These are phyloP conservation scores for Sclerotinia sclerotiorum DNA, from an alignment of 2,329 filamentous ascomycete genomes.

Conservation along the genomic window DNA sequence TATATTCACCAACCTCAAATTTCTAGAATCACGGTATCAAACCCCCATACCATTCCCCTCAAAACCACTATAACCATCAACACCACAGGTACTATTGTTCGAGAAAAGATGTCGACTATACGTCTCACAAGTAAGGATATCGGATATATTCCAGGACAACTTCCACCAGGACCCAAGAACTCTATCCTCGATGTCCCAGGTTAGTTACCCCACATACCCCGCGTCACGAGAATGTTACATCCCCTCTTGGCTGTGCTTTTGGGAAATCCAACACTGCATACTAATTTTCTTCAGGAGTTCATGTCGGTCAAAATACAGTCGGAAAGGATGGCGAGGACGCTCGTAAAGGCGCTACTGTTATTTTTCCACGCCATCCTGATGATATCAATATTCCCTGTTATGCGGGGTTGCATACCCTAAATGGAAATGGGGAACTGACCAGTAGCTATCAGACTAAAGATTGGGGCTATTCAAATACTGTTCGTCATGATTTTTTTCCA, in stretches of 20 bases:
- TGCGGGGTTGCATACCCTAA: slow-evolving; percentile 37
- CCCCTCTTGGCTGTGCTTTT: background rate
- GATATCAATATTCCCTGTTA: slow-evolving; percentile 38
- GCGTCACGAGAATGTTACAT: background rate
- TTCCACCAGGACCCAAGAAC: slow-evolving; percentile 36
- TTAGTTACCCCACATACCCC: background rate
- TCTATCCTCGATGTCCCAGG: slow-evolving; percentile 39
- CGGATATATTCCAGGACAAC: slow-evolving; percentile 36
- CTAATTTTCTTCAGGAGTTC: slow-evolving; percentile 29
- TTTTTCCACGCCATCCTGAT: slow-evolving; percentile 36
- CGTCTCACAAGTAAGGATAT: slow-evolving; percentile 26
- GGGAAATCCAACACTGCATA: background rate
- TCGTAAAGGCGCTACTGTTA: slow-evolving; percentile 37
- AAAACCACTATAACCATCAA: background rate
- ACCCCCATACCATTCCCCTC: too few species aligned
- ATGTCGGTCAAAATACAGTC: slow-evolving; percentile 37
- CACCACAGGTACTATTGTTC: background rate
- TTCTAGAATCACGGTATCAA: background rate
- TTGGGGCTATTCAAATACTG: slow-evolving; percentile 39
- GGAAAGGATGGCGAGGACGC: slow-evolving; percentile 34
- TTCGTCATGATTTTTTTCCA: slow-evolving; percentile 21
- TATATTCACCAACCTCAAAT: background rate
- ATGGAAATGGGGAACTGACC: slow-evolving; percentile 39
- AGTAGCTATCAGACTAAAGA: slow-evolving; percentile 38
- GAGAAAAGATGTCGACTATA: background rate